Conservation (phyloP, 2,329 filamentous ascomycete genomes). For the Lithohypha guttulata region DNA sequence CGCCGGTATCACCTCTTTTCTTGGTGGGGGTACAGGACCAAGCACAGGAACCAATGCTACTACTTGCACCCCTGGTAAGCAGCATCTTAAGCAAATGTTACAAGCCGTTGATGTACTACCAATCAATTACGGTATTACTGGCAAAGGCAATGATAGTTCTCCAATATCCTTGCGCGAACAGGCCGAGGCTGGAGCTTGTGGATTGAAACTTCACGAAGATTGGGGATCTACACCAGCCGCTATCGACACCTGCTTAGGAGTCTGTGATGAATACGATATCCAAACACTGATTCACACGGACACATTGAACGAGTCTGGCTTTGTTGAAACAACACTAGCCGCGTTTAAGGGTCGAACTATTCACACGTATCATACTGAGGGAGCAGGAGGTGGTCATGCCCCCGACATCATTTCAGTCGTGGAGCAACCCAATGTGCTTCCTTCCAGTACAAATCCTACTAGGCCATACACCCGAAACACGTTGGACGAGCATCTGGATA, state of each 20-base stretch:
- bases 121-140: conserved; percentile 81
- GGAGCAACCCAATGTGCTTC: conserved; percentile 76
- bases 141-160: conserved; percentile 81
- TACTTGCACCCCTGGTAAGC: conserved; percentile 79
- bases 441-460: conserved; percentile 85
- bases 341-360: conserved; percentile 80
- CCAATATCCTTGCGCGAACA: conserved; percentile 65
- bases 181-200: conserved; percentile 70
- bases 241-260: conserved; percentile 73
- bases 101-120: conserved; percentile 74
- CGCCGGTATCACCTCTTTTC: conserved; percentile 78
- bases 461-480: conserved; percentile 85
- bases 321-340: conserved; percentile 81
- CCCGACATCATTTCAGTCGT: conserved; percentile 94
- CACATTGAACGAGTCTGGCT: conserved; percentile 93
- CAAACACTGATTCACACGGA: conserved; percentile 94
- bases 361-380: conserved; percentile 95
- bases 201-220: conserved; percentile 90
- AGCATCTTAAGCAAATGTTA: conserved; percentile 78
- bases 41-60: conserved; percentile 84
- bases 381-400: conserved; percentile 85
- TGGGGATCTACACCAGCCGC: conserved; percentile 87
- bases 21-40: conserved; percentile 87
- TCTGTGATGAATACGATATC: conserved; percentile 85
- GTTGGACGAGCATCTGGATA: conserved; percentile 90